Evolutionary conservation across 257 asterid species (phyloP), one percentile per base, ranked within the genome.

Genomic region (Lantana camara): DNA sequence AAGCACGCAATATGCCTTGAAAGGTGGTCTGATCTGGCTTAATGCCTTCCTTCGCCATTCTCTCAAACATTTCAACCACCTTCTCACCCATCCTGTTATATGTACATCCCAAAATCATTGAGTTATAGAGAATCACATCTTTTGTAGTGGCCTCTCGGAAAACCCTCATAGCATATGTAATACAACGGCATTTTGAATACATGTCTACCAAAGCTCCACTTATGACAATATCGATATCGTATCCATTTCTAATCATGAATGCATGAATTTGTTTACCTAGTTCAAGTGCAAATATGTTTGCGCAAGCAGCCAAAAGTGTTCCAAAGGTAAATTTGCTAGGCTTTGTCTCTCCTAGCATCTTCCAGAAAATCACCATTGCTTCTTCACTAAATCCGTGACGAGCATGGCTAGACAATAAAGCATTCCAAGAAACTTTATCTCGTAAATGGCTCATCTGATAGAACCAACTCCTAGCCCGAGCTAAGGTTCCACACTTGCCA

Each of bases 271-370:
- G 91, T 63, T 87, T 90, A 24, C 96, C 97, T 5, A 68, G 45
- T 50, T 61, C 73, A 45, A 85, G 77, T 8, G 90, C 76, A 63
- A 75, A 83, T 75, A 80, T 80, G 51, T 85, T 87, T 57, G 95
- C 97, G 67, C 96, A 90, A 42, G 88, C 89, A 13, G 85, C 96
- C 77, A 87, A 77, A 68, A 90, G 82, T 1, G 96, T 87, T 46
- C 80, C 95, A 27, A 90, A 85, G 17, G 95, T 85, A 71, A 72
- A 85, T 45, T 77, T 85, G 72, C 90, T 78, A 1, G 95, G 97
- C 17, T 49, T 81, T 4, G 78, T 67, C 83, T 83, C 96, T 44
- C 76, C 85, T 22, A 76, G 60, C 90, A 90, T 85, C 68, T 80
- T 70, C 75, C 80, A 44, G 57, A 87, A 85, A 35, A 79, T 59